Evolutionary conservation across 768 basidiomycete genomes (phyloP).

Genomic region (Trichaptum fuscoviolaceum): DNA sequence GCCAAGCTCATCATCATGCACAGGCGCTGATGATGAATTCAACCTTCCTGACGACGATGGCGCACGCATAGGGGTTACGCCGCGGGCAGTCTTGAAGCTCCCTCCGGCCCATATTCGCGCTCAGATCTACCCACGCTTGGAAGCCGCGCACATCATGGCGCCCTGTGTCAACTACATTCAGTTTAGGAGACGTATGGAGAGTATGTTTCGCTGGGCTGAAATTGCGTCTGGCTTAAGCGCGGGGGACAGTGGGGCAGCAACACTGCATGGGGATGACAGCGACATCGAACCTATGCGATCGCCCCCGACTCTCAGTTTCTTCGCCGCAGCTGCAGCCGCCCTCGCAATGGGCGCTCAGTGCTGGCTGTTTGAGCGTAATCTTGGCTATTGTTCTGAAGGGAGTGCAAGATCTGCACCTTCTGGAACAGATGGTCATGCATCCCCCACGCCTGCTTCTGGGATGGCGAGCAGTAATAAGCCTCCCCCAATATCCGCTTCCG

Average conservation of each 20-base stretch:
- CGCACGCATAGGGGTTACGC: neutral
- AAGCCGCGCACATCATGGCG: neutral
- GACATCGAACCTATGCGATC: neutral
- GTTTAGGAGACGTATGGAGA: neutral
- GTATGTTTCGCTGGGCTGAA: slow-evolving; percentile 1
- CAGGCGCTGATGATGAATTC: neutral
- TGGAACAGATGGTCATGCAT: neutral
- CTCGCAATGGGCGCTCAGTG: neutral
- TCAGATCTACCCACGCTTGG: neutral
- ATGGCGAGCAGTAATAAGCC: neutral
- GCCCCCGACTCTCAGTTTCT: slow-evolving; percentile 2
- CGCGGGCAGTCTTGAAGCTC: neutral
- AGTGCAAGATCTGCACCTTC: neutral
- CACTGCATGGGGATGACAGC: neutral
- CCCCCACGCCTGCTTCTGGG: neutral
- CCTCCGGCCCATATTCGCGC: neutral
- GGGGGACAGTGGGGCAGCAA: neutral
- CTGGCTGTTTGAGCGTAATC: neutral
- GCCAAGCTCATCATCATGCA: neutral
- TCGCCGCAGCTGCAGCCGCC: neutral
- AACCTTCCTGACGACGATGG: neutral
- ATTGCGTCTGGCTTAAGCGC: neutral
- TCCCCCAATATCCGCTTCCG: slow-evolving; percentile 3
- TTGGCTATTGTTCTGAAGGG: neutral
- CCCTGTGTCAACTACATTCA: neutral